Evolutionary conservation across 1,284 basidiomycete species (phyloP).

Genomic region (Ganoderma resinaceum): DNA sequence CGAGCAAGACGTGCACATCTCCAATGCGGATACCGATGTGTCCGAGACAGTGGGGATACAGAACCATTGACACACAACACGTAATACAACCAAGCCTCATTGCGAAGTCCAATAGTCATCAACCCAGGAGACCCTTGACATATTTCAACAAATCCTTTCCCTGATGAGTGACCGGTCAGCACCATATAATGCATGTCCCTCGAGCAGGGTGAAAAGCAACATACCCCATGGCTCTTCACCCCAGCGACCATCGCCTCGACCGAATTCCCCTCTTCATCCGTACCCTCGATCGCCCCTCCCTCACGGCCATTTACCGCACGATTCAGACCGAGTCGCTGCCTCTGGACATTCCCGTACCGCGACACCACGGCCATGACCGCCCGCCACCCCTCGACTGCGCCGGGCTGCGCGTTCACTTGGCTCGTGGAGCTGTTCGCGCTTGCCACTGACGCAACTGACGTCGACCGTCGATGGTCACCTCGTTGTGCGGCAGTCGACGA

Average conservation of each 20-base stretch:
- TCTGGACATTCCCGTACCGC: constrained; percentile 66
- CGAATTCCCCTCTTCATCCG: constrained; percentile 53
- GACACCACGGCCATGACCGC: constrained; percentile 71
- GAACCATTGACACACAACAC: neutral
- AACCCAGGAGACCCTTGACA: constrained; percentile 72
- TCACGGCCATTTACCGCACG: constrained; percentile 19
- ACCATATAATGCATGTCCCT: neutral
- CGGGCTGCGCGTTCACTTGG: constrained; percentile 40
- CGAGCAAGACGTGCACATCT: neutral
- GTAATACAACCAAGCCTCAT: constrained; percentile 5
- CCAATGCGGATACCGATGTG: neutral
- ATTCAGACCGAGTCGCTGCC: constrained; percentile 52
- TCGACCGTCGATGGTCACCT: constrained; percentile 28
- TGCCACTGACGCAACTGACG: constrained; percentile 40
- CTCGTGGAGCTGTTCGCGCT: constrained; percentile 26
- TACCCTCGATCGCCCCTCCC: constrained; percentile 29
- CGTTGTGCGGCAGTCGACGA: constrained; percentile 18
- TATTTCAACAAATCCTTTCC: constrained; percentile 76
- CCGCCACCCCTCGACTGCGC: constrained; percentile 76
- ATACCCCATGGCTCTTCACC: constrained; percentile 75
- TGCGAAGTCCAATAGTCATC: constrained; percentile 22
- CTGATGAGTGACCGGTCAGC: constrained; percentile 43
- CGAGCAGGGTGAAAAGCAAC: constrained; percentile 37
- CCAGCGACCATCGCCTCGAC: constrained; percentile 77
- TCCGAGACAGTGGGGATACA: neutral